Evolutionary conservation across 2,329 filamentous ascomycete genomes (phyloP).

Genomic region (Scedosporium boydii): DNA sequence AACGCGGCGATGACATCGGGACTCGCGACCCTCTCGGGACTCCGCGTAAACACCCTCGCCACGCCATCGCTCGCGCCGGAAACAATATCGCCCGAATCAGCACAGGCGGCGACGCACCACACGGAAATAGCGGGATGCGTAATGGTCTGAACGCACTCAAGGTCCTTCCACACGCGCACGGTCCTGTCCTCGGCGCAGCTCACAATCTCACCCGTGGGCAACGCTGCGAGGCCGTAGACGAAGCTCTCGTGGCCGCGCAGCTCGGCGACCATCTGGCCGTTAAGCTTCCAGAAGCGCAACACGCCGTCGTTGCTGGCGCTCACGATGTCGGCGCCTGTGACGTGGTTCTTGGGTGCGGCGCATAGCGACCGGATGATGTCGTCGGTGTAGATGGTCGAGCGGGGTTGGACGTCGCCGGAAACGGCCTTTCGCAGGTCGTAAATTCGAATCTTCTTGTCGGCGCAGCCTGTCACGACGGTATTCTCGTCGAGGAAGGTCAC

Average conservation of each 20-base stretch:
- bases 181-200: slow-evolving; percentile 95
- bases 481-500: slow-evolving; percentile 73
- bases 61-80: slow-evolving; percentile 84
- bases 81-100: slow-evolving; percentile 82
- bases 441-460: slow-evolving; percentile 80
- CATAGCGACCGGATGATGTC: slow-evolving; percentile 87
- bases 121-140: slow-evolving; percentile 95
- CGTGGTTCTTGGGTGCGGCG: slow-evolving; percentile 63
- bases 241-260: slow-evolving; percentile 88
- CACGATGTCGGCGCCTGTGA: slow-evolving; percentile 82
- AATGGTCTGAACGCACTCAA: slow-evolving; percentile 84
- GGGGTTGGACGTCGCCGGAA: slow-evolving; percentile 39
- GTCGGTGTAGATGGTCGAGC: slow-evolving; percentile 51
- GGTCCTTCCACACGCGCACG: slow-evolving; percentile 75
- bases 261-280: slow-evolving; percentile 66
- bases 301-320: slow-evolving; percentile 89
- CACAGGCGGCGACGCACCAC: slow-evolving; percentile 80
- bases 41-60: slow-evolving; percentile 75
- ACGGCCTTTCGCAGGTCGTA: slow-evolving; percentile 62
- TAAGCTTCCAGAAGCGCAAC: slow-evolving; percentile 77
- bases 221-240: slow-evolving; percentile 72
- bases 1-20: slow-evolving; percentile 62
- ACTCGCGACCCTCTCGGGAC: slow-evolving; percentile 58
- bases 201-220: slow-evolving; percentile 79
- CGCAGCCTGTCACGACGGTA: slow-evolving; percentile 82